Base-by-base conservation (phyloP, 192 early-diverging fungal species). In the Entomortierella lignicola region DNA sequence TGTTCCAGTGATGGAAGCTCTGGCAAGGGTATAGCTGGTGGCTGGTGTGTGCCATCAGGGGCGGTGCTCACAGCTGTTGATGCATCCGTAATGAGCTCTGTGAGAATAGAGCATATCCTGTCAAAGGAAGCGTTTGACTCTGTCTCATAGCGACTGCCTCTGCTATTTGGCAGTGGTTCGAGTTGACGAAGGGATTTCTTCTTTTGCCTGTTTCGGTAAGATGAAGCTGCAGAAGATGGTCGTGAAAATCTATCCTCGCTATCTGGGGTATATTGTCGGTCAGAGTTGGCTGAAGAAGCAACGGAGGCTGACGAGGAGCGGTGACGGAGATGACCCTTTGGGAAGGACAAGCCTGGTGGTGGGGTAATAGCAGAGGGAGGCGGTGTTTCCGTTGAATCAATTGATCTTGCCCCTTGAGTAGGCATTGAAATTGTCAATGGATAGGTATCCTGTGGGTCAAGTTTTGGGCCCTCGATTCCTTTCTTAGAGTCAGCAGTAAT, bases 61-160 rank as follows among this genome's bases (percentile, higher is more conserved):
- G 77, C 67, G 26, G 69, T 63, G 51, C 60, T 70, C 17, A 84
- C 77, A 12, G 82, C 82, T 11, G 77, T 73, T 11, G 72, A 71
- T 0, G 82, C 82, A 60, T 84, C 82, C 41, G 63, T 64, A n/a
- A 84, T 68, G 17, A 84, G 55, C 13, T 61, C 55, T 3, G 54
- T 63, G 26, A 84, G 53, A 7, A 81, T 41, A 7, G 61, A 68
- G 37, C 66, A 63, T 57, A 84, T 84, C 29, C 77, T 43, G 1
- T 75, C 77, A 37, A 81, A 84, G 3, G 71, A 29, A 1, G 53
- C 61, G 37, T 69, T 75, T 2, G 66, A 66, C 39, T 84, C 82
- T 2, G 15, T 42, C 0, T 72, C 75, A 2, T 59, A 32, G 6
- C 55, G 63, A 44, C 50, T 72, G 32, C 39, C 44, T 25, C 23